These are phyloP conservation scores for Cicer chorassanicum DNA, from an alignment of 306 rosid species.

Conservation along the genomic window DNA sequence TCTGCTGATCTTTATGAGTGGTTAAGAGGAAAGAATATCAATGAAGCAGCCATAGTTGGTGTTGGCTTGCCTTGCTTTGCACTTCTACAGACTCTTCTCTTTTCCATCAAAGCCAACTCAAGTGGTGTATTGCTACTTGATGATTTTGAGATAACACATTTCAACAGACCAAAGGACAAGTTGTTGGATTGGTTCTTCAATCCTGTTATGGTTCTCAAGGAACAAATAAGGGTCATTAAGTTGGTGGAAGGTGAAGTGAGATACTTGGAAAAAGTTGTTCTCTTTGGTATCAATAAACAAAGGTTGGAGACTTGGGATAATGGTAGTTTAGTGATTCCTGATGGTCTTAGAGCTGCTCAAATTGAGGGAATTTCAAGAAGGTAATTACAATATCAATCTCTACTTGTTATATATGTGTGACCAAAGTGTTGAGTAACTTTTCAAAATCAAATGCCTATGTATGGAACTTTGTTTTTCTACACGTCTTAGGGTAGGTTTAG, in stretches of 20 bases:
- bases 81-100: slow-evolving; percentile 62
- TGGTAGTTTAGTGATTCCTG: slow-evolving; percentile 55
- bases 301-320: slow-evolving; percentile 70
- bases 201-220: slow-evolving; percentile 83
- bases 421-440: background rate
- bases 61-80: slow-evolving; percentile 84
- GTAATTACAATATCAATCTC: slow-evolving; percentile 37
- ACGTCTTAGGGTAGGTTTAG: background rate
- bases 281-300: slow-evolving; percentile 61
- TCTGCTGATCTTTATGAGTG: slow-evolving; percentile 65
- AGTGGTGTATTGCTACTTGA: slow-evolving; percentile 66
- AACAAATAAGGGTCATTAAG: slow-evolving; percentile 69
- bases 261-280: slow-evolving; percentile 75
- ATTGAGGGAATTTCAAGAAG: slow-evolving; percentile 82
- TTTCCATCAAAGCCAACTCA: slow-evolving; percentile 75
- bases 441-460: background rate
- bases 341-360: slow-evolving; percentile 79
- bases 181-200: slow-evolving; percentile 88
- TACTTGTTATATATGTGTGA: background rate
- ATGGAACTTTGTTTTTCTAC: background rate
- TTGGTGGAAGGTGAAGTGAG: slow-evolving; percentile 66
- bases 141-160: slow-evolving; percentile 63
- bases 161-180: slow-evolving; percentile 80
- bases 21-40: slow-evolving; percentile 58
- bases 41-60: slow-evolving; percentile 57